These are phyloP conservation scores for Fusarium papillatum DNA, from an alignment of 2,329 filamentous ascomycete species.

Conservation along the genomic window DNA sequence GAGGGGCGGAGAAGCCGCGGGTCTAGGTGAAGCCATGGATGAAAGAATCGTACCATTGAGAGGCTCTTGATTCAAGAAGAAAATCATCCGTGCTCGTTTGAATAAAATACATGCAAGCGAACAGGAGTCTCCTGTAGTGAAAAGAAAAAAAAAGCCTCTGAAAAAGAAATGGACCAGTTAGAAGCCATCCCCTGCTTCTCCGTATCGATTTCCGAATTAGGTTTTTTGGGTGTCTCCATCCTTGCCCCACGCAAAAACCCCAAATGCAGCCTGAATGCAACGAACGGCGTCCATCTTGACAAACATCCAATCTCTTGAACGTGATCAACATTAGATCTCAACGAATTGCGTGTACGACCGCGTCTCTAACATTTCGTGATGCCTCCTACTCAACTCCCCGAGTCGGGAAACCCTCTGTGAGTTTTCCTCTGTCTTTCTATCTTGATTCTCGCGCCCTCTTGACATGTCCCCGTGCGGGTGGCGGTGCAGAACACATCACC, in stretches of 20 bases:
- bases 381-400: conserved; percentile 61
- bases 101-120: not conserved
- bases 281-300: conserved; percentile 3
- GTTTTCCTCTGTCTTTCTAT: conserved; percentile 35
- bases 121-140: not conserved
- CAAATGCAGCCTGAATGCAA: conserved; percentile 8
- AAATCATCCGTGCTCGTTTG: not conserved
- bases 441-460: not conserved
- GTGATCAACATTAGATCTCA: not conserved
- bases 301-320: conserved; percentile 8
- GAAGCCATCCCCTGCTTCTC: conserved; percentile 8
- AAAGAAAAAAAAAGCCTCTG: not conserved
- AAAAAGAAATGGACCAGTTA: conserved; percentile 20
- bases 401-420: conserved; percentile 63
- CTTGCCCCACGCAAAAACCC: conserved; percentile 31
- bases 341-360: not conserved
- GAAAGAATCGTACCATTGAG: not conserved
- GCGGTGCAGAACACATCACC: conserved; percentile 22
- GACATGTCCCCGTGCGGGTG: conserved; percentile 9
- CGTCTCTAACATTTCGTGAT: conserved; percentile 43
- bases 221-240: conserved; percentile 12
- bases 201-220: conserved; percentile 21
- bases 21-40: not conserved
- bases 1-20: conserved; percentile 5
- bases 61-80: not conserved